Percentiles rank a stretch among this genome's conserved stretches.
phyloP scores from a whole-genome alignment of 352 stramenopile species.

The Pythium dissotocum region DNA sequence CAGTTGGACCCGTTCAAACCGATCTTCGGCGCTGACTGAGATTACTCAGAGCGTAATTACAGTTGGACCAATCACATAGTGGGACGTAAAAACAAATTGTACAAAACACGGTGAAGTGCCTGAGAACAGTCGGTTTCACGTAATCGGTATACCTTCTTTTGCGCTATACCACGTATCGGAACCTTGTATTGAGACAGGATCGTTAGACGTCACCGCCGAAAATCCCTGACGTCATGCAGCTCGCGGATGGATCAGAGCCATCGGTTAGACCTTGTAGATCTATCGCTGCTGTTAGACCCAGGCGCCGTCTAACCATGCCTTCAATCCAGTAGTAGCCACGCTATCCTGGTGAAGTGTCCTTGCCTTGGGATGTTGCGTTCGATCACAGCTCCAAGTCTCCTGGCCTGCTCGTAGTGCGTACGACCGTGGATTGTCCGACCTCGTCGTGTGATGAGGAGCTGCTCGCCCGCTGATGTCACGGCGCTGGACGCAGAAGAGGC shows the following conservation, averaged over 20 bases:
- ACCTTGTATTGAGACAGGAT: not conserved
- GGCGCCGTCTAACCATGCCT: too few relatives aligned
- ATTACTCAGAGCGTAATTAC: conserved; percentile 14
- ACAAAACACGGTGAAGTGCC: not conserved
- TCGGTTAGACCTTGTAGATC: not conserved
- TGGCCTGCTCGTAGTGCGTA: not conserved
- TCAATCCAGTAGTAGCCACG: too few relatives aligned
- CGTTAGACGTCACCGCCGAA: not conserved
- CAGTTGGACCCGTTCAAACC: not conserved
- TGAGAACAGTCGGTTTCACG: not conserved
- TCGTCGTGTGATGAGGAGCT: conserved; percentile 5
- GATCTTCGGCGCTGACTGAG: not conserved
- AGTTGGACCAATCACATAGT: not conserved
- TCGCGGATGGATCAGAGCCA: not conserved
- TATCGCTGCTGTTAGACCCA: not conserved
- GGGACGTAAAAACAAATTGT: not conserved
- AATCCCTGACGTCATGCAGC: not conserved
- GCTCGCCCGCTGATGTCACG: conserved; percentile 2
- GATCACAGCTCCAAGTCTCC: too few relatives aligned
- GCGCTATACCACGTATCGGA: not conserved
- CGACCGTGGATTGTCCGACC: not conserved
- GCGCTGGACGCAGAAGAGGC: not conserved
- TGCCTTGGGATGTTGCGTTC: too few relatives aligned
- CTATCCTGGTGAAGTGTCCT: too few relatives aligned
- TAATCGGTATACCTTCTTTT: not conserved